These are phyloP conservation scores for Lipomyces mesembrius DNA, from an alignment of 805 yeast genomes.

Conservation along the genomic window DNA sequence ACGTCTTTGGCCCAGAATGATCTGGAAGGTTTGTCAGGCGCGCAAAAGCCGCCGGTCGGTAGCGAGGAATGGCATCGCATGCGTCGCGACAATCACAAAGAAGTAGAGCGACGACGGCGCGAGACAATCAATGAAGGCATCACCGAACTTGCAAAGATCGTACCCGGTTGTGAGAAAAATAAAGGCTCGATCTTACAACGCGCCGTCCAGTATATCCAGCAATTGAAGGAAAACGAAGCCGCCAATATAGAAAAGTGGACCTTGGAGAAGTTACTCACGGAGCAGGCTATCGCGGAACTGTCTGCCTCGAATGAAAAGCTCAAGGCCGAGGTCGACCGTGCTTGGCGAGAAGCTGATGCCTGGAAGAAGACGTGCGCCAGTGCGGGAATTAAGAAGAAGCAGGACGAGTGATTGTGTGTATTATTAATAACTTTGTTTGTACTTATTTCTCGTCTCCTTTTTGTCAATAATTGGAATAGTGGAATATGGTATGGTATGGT, in stretches of 20 bases:
- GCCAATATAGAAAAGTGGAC: conserved; percentile 94
- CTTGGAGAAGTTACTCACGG: conserved; percentile 85
- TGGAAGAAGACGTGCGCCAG: conserved; percentile 61
- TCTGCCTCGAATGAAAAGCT: conserved; percentile 84
- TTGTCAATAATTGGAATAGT: not conserved
- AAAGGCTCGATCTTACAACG: conserved; percentile 87
- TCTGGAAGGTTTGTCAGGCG: not conserved
- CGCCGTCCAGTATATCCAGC: conserved; percentile 87
- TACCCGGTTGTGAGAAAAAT: conserved; percentile 84
- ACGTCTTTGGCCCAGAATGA: conserved; percentile 9
- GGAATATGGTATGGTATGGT: not conserved
- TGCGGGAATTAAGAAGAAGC: conserved; percentile 39
- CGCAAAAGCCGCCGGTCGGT: conserved; percentile 68
- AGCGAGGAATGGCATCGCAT: conserved; percentile 80
- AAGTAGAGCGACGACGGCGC: conserved; percentile 91
- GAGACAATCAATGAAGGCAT: conserved; percentile 89
- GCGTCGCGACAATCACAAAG: conserved; percentile 90
- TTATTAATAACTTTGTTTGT: not conserved
- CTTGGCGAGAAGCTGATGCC: conserved; percentile 87
- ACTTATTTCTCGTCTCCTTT: not conserved
- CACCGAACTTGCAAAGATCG: conserved; percentile 71
- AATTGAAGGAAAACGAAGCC: conserved; percentile 87
- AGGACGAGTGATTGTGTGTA: conserved; percentile 18
- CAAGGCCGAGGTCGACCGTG: conserved; percentile 84
- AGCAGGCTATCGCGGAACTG: conserved; percentile 87